Conservation (phyloP, 2,329 filamentous ascomycete species). For the Phaeosphaeria sp. region DNA sequence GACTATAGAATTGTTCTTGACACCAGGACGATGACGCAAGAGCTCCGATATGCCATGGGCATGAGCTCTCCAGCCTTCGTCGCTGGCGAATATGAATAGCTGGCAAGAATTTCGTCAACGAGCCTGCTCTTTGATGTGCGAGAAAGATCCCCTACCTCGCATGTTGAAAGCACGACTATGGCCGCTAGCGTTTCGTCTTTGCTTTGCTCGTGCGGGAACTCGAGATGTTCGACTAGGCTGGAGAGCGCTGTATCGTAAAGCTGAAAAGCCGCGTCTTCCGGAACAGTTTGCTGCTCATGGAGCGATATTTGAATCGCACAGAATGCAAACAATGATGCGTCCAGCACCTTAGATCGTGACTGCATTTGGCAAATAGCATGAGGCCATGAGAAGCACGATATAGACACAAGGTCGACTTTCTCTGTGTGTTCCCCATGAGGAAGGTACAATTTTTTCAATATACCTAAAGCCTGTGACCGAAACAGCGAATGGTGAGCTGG, state of each 20-base stretch:
- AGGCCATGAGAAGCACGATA: not conserved
- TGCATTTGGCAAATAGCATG: slow-evolving; percentile 6
- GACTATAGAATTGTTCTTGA: not conserved
- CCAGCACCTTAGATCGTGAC: slow-evolving; percentile 1
- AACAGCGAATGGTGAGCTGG: not conserved
- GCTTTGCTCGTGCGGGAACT: not conserved
- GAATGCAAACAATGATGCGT: slow-evolving; percentile 10
- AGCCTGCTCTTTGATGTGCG: no score
- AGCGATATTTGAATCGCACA: slow-evolving; percentile 8
- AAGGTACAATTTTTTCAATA: slow-evolving; percentile 2
- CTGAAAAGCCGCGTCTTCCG: slow-evolving; percentile 2
- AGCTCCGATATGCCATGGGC: slow-evolving; percentile 7
- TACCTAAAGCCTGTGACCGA: not conserved
- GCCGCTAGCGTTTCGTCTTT: slow-evolving; percentile 7
- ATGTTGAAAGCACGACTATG: slow-evolving; percentile 9
- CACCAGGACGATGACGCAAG: not conserved
- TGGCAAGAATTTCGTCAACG: not conserved
- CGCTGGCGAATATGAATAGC: slow-evolving; percentile 9
- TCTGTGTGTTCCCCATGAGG: not conserved
- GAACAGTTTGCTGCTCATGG: slow-evolving; percentile 1
- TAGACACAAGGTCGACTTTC: not conserved
- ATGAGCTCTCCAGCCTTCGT: slow-evolving; percentile 3
- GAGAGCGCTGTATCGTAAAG: not conserved
- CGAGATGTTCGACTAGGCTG: not conserved
- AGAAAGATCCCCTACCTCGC: not conserved